These are phyloP conservation scores for Boletus rubropictus DNA, from an alignment of 768 basidiomycete species.

Conservation along the genomic window DNA sequence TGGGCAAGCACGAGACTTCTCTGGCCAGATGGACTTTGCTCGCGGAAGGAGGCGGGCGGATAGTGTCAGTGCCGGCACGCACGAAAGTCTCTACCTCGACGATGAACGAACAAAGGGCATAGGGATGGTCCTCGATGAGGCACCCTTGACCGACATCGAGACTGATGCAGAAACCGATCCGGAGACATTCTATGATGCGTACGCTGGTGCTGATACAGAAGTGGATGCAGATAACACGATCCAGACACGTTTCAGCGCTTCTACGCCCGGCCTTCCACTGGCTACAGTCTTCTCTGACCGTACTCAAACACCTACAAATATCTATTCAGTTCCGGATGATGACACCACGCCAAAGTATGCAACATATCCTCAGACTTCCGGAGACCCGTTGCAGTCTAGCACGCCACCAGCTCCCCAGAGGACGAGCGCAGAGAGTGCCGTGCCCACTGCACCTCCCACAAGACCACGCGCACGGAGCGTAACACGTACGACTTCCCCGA, in stretches of 20 bases:
- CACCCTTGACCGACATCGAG: slow-evolving; percentile 70
- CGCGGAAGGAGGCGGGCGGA: slow-evolving; percentile 56
- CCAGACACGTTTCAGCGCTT: slow-evolving; percentile 13
- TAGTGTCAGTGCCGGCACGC: slow-evolving; percentile 51
- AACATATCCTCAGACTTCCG: slow-evolving; percentile 36
- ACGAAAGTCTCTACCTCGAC: slow-evolving; percentile 66
- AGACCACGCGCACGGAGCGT: slow-evolving; percentile 18
- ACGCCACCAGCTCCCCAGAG: slow-evolving; percentile 38
- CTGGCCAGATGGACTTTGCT: slow-evolving; percentile 20
- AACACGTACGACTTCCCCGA: slow-evolving; percentile 28
- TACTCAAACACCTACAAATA: slow-evolving; percentile 41
- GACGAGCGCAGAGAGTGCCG: slow-evolving; percentile 37
- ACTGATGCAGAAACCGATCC: slow-evolving; percentile 38
- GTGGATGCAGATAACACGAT: slow-evolving; percentile 17
- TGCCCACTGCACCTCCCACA: slow-evolving; percentile 33
- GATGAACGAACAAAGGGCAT: slow-evolving; percentile 43
- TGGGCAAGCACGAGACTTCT: slow-evolving; percentile 23
- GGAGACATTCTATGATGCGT: slow-evolving; percentile 40
- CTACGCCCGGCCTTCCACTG: slow-evolving; percentile 18
- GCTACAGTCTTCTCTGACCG: slow-evolving; percentile 26
- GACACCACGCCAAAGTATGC: slow-evolving; percentile 39
- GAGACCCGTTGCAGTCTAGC: slow-evolving; percentile 41
- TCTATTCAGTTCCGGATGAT: slow-evolving; percentile 32
- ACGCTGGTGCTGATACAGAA: slow-evolving; percentile 15
- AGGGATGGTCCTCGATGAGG: slow-evolving; percentile 67